Base-by-base conservation (phyloP, 2,329 filamentous ascomycete species). In the Blastomyces percursus region DNA sequence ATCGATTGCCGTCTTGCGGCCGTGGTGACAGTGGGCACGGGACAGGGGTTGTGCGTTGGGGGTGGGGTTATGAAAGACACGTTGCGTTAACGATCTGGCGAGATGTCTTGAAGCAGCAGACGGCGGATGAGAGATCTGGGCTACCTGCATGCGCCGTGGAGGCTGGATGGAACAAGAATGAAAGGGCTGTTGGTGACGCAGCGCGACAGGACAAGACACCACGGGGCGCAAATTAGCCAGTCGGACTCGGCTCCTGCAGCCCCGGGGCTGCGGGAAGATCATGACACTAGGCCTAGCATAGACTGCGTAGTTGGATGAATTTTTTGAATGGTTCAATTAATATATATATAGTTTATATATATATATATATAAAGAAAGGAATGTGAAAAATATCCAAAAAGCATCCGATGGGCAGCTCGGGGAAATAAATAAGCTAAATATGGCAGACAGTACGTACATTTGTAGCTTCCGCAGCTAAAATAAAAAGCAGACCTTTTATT, bases 1-100 rank as follows among this genome's bases (percentile, higher is more conserved):
- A 12, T 54, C 40, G 61, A 50, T 56, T n/a, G 60, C 35, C 59
- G 59, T 51, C 32, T 14, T 48, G 59, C 40, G 67, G 66, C 64
- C 58, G 63, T 63, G 52, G 62, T 51, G 54, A 62, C 58, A 55
- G 57, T 48, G 35, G 55, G 56, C 2, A 52, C 27, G 32, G 60
- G 56, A 50, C 61, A 60, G 9, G 62, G 59, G 61, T 61, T 38
- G 16, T 57, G 16, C 11, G 46, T 21, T n/a, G 27, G 27, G 51
- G 32, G 4, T 54, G 4, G 32, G 3, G 59, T 42, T 46, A 42
- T 27, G 51, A 21, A 70, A 64, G 60, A 70, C 66, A 62, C 69
- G 70, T 61, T 67, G 67, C 55, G 66, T 62, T 38, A 65, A 61
- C 52, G 65, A 63, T 24, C 51, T 60, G 42, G 44, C 55, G 38